Percentiles rank a stretch among this genome's conserved stretches.
phyloP scores from a whole-genome alignment of 2,329 filamentous ascomycete genomes.

The Fusarium hostae region DNA sequence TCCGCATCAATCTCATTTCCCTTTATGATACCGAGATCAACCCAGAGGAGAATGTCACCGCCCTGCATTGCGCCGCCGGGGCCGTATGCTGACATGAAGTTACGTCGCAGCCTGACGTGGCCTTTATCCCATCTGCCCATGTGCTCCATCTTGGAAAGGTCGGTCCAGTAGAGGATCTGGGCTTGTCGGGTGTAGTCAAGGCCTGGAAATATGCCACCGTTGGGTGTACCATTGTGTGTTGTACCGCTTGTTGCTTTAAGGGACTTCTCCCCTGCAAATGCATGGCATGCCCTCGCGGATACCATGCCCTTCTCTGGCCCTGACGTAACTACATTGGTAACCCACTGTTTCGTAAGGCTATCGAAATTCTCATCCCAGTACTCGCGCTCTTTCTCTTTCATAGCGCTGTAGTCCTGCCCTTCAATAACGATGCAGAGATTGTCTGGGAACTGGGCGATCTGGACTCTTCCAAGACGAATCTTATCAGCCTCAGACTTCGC shows the following conservation, averaged over 20 bases:
- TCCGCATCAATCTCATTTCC: conserved; percentile 28
- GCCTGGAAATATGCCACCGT: neutral
- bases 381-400: neutral
- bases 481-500: neutral
- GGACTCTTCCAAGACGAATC: neutral
- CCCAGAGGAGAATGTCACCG: conserved; percentile 27
- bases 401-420: neutral
- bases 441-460: neutral
- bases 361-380: neutral
- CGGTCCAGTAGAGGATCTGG: conserved; percentile 29
- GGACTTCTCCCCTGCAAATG: neutral
- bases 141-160: conserved; percentile 29
- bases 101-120: conserved; percentile 24
- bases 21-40: conserved; percentile 30
- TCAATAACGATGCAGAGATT: neutral
- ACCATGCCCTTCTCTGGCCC: neutral
- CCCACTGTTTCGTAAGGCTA: neutral
- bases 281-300: neutral
- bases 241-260: neutral
- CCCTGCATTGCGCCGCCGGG: conserved; percentile 15
- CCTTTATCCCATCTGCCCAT: conserved; percentile 31
- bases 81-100: conserved; percentile 24
- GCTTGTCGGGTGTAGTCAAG: conserved; percentile 23
- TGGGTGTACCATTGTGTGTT: neutral
- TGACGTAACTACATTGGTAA: neutral